A percentile compares a stretch with the other conserved stretches of the same genome.
Evolutionary conservation across 1,139 yeast genomes (phyloP).

Genomic region (Hemisphaericaspora xylofermentans): DNA sequence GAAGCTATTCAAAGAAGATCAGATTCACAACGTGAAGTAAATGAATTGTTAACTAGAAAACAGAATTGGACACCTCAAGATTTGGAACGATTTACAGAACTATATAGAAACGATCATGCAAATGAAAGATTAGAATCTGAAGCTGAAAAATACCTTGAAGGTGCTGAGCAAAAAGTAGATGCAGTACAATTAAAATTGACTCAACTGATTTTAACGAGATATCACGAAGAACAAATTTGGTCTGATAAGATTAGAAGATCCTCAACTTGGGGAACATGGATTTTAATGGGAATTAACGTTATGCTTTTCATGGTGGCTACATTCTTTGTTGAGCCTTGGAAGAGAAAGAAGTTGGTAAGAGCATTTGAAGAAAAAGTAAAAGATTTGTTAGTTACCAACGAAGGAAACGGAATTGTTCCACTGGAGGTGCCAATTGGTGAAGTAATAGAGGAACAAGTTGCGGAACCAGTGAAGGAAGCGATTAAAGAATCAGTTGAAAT

Average conservation of each 20-base stretch:
- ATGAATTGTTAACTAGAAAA: conserved; percentile 83
- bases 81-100: conserved; percentile 76
- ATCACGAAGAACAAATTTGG: conserved; percentile 98
- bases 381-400: conserved; percentile 42
- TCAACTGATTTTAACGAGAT: conserved; percentile 77
- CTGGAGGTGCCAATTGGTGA: not conserved
- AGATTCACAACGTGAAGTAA: conserved; percentile 78
- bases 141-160: conserved; percentile 50
- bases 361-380: conserved; percentile 82
- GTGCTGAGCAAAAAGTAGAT: conserved; percentile 67
- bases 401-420: conserved; percentile 18
- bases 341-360: conserved; percentile 72
- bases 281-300: conserved; percentile 84
- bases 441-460: not conserved
- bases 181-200: conserved; percentile 68
- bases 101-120: conserved; percentile 79
- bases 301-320: conserved; percentile 78
- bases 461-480: not conserved
- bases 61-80: conserved; percentile 78
- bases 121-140: conserved; percentile 62
- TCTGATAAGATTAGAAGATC: conserved; percentile 92
- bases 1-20: conserved; percentile 67
- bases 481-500: not conserved
- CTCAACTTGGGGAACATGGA: conserved; percentile 96
- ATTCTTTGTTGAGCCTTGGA: conserved; percentile 92